Evolutionary conservation across 345 rosid genomes (phyloP), one percentile per base, ranked within the genome.

Genomic region (Brassica incana): DNA sequence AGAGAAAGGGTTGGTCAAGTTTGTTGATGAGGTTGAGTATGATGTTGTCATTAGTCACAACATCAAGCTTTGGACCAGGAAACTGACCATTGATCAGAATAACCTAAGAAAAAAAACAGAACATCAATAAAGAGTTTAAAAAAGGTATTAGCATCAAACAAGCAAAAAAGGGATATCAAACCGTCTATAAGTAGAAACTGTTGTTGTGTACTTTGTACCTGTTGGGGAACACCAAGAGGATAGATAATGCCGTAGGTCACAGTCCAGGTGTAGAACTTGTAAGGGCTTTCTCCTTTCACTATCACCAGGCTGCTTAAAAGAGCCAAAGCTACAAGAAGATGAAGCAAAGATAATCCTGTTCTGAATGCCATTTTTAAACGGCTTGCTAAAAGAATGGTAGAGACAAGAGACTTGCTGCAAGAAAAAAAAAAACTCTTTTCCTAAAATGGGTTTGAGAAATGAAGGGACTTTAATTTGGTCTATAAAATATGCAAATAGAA

Each of bases 51-150:
- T 95, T 95, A 38, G 99, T 95, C 80, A 92, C 92, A 75, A 90
- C 95, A 16, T 91, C 98, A 83, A 95, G 95, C 73, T 74, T 88
- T 25, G 99, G 99, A 76, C 99, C 98, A 81, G 99, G 98, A 73
- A 95, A 92, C 80, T 95, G 98, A 65, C 92, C 95, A 85, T 95
- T 95, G 87, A 95, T 91, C 64, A 95, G 94, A 29, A 95, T 92
- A 56, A 90, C 99, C 99, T 95, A 73, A 58, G 69, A 75, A 72
- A 50, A 25, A 4, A 62, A 30, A 48, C 10, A 45, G 71, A 62
- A 15, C 8, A 63, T 52, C 3, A 11, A 36, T 27, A 72, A 67
- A 45, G 62, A 60, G 74, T 38, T 36, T 50, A 1, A 71, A 52
- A 10, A 68, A 45, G 9, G 45, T 67, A 77, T 10, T 50, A 45